These are phyloP conservation scores for Lepidium africanum DNA, from an alignment of 345 rosid species.

Conservation along the genomic window DNA sequence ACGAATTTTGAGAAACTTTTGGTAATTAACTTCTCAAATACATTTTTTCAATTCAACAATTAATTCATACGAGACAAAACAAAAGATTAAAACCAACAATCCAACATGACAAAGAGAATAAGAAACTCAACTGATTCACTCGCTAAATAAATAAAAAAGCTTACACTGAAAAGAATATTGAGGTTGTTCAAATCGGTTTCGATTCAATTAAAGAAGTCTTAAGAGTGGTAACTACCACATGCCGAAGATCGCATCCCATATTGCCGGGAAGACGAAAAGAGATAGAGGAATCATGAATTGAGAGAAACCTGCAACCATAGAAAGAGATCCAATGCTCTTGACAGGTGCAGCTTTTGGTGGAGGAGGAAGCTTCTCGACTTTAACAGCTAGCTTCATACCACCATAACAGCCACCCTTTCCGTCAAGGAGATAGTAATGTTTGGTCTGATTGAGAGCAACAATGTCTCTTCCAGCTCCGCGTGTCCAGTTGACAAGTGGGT, in stretches of 20 bases:
- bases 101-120: constrained; percentile 8
- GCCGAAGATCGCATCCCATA: constrained; percentile 17
- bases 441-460: constrained; percentile 69
- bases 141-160: not conserved
- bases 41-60: not conserved
- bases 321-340: constrained; percentile 28
- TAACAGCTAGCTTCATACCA: constrained; percentile 73
- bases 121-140: constrained; percentile 1
- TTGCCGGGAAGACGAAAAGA: not conserved
- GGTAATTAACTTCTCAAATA: constrained; percentile 4
- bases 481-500: constrained; percentile 74
- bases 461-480: constrained; percentile 88
- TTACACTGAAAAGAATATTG: constrained; percentile 17
- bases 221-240: constrained; percentile 2
- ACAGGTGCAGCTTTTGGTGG: constrained; percentile 55
- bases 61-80: not conserved
- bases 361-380: constrained; percentile 73
- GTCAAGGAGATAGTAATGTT: constrained; percentile 65
- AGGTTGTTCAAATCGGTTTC: not conserved
- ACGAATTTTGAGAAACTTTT: not conserved
- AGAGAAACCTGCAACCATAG: not conserved
- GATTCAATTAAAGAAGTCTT: constrained; percentile 1
- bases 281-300: constrained; percentile 11
- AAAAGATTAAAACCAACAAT: constrained; percentile 12
- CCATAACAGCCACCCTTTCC: constrained; percentile 85